These are phyloP conservation scores for Dictyostelium discoideum DNA, from an alignment of 78 protist genomes.

Conservation along the genomic window DNA sequence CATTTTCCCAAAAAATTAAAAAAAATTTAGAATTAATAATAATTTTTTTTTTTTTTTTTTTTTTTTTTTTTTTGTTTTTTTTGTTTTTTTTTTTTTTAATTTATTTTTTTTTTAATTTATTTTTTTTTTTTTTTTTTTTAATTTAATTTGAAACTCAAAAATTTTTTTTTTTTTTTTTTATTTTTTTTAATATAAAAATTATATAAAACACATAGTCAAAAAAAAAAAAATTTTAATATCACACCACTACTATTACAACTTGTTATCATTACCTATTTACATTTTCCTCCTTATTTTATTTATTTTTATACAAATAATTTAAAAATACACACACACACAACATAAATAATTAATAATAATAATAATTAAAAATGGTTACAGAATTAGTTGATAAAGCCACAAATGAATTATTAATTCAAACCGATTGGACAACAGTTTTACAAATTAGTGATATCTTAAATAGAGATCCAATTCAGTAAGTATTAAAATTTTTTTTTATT, in stretches of 20 bases:
- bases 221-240: background rate
- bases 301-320: background rate
- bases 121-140: background rate
- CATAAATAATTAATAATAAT: background rate
- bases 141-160: background rate
- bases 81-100: background rate
- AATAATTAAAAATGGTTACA: background rate
- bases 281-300: background rate
- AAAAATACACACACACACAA: background rate
- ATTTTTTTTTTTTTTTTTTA: background rate
- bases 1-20: too few species aligned
- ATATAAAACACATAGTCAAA: background rate
- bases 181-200: background rate
- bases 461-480: constrained; percentile 67
- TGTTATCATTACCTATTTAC: background rate
- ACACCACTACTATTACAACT: background rate
- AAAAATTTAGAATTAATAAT: too few species aligned
- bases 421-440: constrained; percentile 69
- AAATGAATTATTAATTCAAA: constrained; percentile 60
- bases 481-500: too few species aligned
- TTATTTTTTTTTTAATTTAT: background rate
- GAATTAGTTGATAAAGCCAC: constrained; percentile 75
- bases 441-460: constrained; percentile 67
- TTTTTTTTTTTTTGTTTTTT: background rate
- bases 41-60: background rate